phyloP scores from a whole-genome alignment of 1,139 yeast genomes.

The Taphrina pruni region DNA sequence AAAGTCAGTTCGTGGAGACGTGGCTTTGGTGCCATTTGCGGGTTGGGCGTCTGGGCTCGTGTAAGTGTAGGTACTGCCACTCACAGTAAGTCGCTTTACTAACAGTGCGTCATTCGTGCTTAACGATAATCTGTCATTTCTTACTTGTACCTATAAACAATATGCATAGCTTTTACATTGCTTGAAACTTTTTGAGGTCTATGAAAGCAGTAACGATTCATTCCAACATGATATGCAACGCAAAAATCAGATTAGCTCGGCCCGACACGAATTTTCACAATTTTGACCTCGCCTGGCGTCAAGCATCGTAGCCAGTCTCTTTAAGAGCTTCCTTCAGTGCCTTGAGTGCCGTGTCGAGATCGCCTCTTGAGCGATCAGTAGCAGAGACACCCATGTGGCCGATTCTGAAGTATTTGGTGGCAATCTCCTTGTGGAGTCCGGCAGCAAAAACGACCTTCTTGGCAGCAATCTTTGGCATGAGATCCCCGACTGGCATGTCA shows the following conservation, averaged over 20 bases:
- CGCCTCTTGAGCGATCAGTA: constrained; percentile 55
- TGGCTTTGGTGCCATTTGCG: constrained; percentile 2
- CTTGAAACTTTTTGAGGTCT: constrained; percentile 5
- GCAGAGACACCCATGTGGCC: constrained; percentile 91
- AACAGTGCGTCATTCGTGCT: too few species aligned
- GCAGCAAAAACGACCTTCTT: constrained; percentile 88
- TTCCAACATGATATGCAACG: constrained; percentile 15
- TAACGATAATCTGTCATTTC: too few species aligned
- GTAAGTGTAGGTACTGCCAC: too few species aligned
- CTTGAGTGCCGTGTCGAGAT: constrained; percentile 54
- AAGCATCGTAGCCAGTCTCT: constrained; percentile 49
- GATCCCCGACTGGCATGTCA: constrained; percentile 69
- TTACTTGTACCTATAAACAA: neutral
- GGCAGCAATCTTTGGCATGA: constrained; percentile 62
- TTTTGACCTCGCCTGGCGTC: constrained; percentile 41
- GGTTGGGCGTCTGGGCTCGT: too few species aligned
- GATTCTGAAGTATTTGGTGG: constrained; percentile 82
- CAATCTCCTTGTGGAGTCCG: constrained; percentile 84
- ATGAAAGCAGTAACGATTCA: constrained; percentile 2
- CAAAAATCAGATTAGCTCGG: constrained; percentile 13
- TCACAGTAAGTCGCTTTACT: too few species aligned
- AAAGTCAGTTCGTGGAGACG: neutral
- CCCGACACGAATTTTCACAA: neutral
- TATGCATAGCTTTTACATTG: constrained; percentile 1
- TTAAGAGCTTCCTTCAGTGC: constrained; percentile 55